These are phyloP conservation scores for Suhomyces bokatorum DNA, from an alignment of 1,139 yeast species.

Conservation along the genomic window DNA sequence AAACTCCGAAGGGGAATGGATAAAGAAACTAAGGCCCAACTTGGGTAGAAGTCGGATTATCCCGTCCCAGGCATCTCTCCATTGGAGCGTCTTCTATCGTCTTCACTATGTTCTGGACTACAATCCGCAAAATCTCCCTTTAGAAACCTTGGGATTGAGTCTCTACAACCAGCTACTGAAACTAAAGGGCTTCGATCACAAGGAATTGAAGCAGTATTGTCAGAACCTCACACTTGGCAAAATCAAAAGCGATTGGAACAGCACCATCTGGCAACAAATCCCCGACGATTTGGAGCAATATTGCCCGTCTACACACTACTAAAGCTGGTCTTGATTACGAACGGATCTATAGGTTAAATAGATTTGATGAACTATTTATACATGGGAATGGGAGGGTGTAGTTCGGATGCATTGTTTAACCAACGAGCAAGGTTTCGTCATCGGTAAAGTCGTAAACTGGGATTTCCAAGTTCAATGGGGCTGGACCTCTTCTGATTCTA, in stretches of 20 bases:
- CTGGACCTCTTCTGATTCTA: slow-evolving; percentile 99
- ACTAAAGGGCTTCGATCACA: slow-evolving; percentile 12
- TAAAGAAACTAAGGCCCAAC: slow-evolving; percentile 50
- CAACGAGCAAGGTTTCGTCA: slow-evolving; percentile 77
- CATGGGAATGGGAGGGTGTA: slow-evolving; percentile 10
- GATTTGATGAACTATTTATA: slow-evolving; percentile 12
- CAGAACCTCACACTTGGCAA: slow-evolving; percentile 14
- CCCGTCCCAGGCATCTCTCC: slow-evolving; percentile 49
- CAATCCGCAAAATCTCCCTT: slow-evolving; percentile 47
- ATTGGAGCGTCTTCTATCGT: slow-evolving; percentile 66
- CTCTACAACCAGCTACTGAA: slow-evolving; percentile 23
- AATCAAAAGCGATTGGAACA: slow-evolving; percentile 24
- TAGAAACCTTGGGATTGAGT: slow-evolving; percentile 23
- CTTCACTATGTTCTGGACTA: slow-evolving; percentile 47
- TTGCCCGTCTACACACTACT: neutral
- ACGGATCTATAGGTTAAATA: slow-evolving; percentile 9
- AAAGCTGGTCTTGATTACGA: slow-evolving; percentile 4
- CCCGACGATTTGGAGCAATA: slow-evolving; percentile 42
- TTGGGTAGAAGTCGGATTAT: slow-evolving; percentile 51
- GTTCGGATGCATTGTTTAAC: slow-evolving; percentile 28
- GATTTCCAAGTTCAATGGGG: slow-evolving; percentile 97
- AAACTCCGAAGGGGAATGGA: slow-evolving; percentile 48
- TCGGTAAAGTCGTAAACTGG: slow-evolving; percentile 86
- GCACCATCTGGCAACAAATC: slow-evolving; percentile 33
- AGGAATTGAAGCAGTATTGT: slow-evolving; percentile 3